Base-by-base conservation (phyloP, 2,329 filamentous ascomycete species). In the Aspergillus sp. region DNA sequence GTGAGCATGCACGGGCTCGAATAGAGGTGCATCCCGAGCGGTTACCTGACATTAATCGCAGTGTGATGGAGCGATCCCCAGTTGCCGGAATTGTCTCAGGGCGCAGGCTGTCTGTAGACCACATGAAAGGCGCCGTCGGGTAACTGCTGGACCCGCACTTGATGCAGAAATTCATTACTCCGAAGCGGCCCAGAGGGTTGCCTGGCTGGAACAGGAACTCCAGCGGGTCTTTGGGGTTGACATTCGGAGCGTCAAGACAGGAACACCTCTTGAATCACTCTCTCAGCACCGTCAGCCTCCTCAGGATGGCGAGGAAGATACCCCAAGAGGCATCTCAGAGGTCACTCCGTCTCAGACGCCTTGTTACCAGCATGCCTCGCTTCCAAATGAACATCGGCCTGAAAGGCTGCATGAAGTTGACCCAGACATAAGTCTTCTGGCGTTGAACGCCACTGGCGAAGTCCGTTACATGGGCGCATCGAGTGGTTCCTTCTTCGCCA, bases 401-500 rank as follows among this genome's bases (percentile, higher is more conserved):
- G 45, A 40, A 11, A 38, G 45, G 20, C 19, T 47, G 5, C 45
- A 47, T 47, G 45, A 47, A 10, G 45, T 47, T 35, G 45, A 47
- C 19, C 45, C 45, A 13, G 45, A 47, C 35, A 47, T 47, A 14
- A 47, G 45, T 22, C n/a, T 47, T n/a, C 19, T 47, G n/a, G 45
- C 45, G 8, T 16, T 47, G 26, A 47, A 47, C 19, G 45, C 45
- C 32, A 47, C 45, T 9, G 45, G 45, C 17, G 45, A 47, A 24
- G 32, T 47, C 9, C 45, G 45, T 14, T 47, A 47, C 14, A 16
- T 47, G 10, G 45, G 45, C 19, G 45, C 45, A 22, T 47, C 45
- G 5, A 47, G 45, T 47, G 45, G 45, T n/a, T 47, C 45, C 4
- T 47, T 47, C 32, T 47, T 47, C 32, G 45, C 45, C 30, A 47